Base-by-base conservation (phyloP, 1,284 basidiomycete species). In the Boletus smithii region DNA sequence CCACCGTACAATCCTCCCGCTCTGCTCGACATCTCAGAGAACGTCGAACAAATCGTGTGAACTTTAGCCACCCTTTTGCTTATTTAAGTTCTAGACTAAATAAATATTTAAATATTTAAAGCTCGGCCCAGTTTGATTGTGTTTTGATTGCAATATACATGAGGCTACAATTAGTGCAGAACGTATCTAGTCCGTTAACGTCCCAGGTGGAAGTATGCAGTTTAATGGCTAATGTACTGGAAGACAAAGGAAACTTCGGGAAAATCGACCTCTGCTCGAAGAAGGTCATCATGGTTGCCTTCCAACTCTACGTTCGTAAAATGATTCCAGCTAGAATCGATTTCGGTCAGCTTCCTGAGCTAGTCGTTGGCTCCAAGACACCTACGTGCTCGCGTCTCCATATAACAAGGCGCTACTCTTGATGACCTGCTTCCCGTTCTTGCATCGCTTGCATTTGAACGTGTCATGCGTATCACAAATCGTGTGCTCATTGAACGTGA, bases 381-480 rank as follows among this genome's bases (percentile, higher is more conserved):
- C 92, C 60, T 76, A 94, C 91, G 94, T 93, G 85, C 91, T 95
- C 7, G 91, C 91, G 67, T 99, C 95, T 29, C 97, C 97, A 58
- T 99, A 99, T 16, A 99, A 69, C 64, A 99, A 69, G 0, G 91
- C 94, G 0, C 83, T 81, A 3, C 91, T 77, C 67, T 95, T 97
- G 63, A 83, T 75, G 37, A 79, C 67, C 69, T 99, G 95, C 62
- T 81, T 88, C 18, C 92, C 95, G 53, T 91, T 77, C 67, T 81
- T 87, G 72, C 97, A 99, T 26, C 95, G 80, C 69, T 93, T 95
- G 73, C 95, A 98, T 70, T 98, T 99, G 81, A 94, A 97, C 5
- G 91, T 94, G 62, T 97, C 93, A 61, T 99, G 97, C 27, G 95
- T 98, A 66, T 99, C 94, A 62, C 90, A 94, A 5, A 84, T 65